A percentile compares a stretch with the other conserved stretches of the same genome.
phyloP scores from a whole-genome alignment of 306 rosid species.

The Myrica gale region DNA sequence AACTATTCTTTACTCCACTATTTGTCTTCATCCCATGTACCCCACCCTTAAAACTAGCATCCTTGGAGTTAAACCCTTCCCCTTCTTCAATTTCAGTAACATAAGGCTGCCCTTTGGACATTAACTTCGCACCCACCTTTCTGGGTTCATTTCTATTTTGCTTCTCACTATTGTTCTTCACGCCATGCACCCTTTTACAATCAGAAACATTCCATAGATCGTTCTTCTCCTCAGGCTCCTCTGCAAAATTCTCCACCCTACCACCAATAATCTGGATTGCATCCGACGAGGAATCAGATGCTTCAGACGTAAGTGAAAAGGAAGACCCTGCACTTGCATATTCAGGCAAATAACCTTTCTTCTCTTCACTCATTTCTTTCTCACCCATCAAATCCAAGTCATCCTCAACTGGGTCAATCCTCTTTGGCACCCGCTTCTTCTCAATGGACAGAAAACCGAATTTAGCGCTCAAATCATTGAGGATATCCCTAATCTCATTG shows the following conservation, averaged over 20 bases:
- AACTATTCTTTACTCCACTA: slow-evolving; percentile 17
- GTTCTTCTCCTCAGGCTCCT: background rate
- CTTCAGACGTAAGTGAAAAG: slow-evolving; percentile 39
- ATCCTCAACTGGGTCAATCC: slow-evolving; percentile 20
- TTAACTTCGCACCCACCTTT: slow-evolving; percentile 19
- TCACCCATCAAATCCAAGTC: slow-evolving; percentile 11
- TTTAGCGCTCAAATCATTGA: slow-evolving; percentile 62
- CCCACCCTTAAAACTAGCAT: slow-evolving; percentile 1
- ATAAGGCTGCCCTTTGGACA: slow-evolving; percentile 4
- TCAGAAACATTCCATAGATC: background rate
- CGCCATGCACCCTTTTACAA: background rate
- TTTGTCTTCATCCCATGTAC: background rate
- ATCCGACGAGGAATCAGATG: slow-evolving; percentile 34
- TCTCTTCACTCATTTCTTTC: slow-evolving; percentile 33
- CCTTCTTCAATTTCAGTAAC: slow-evolving; percentile 16
- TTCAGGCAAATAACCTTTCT: slow-evolving; percentile 28
- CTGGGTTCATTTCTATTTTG: slow-evolving; percentile 5
- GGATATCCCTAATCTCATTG: slow-evolving; percentile 77
- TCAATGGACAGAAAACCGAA: slow-evolving; percentile 70
- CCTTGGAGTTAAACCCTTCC: background rate
- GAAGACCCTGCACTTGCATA: slow-evolving; percentile 59
- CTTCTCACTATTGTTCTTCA: background rate
- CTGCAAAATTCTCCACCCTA: slow-evolving; percentile 16
- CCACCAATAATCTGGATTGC: slow-evolving; percentile 17
- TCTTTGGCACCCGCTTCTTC: slow-evolving; percentile 40